phyloP scores from a whole-genome alignment of 306 rosid species.

The Inga oerstediana region DNA sequence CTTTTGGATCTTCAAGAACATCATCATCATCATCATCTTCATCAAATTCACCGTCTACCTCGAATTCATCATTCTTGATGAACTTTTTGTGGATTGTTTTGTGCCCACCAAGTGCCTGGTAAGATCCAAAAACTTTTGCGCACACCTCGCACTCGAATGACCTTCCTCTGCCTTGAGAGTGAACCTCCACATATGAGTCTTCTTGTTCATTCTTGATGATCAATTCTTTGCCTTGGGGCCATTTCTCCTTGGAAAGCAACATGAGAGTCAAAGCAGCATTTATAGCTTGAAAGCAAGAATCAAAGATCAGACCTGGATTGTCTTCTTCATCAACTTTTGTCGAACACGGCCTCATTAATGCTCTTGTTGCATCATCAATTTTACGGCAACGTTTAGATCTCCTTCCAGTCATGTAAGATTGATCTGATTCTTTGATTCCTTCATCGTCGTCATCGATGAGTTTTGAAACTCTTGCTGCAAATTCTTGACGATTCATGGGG shows the following conservation, averaged over 20 bases:
- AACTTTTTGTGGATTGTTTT: constrained; percentile 54
- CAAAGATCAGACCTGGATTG: constrained; percentile 23
- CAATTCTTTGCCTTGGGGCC: constrained; percentile 29
- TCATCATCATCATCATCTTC: neutral
- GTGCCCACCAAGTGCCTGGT: constrained; percentile 73
- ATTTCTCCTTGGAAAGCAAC: constrained; percentile 44
- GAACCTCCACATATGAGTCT: constrained; percentile 6
- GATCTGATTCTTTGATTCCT: constrained; percentile 23
- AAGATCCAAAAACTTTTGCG: constrained; percentile 42
- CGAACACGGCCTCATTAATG: neutral
- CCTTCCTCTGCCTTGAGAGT: neutral
- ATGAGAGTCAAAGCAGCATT: constrained; percentile 54
- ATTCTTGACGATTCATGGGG: constrained; percentile 22
- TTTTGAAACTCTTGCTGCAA: neutral
- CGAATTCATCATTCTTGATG: neutral
- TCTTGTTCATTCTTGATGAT: neutral
- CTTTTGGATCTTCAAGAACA: constrained; percentile 16
- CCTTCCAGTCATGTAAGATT: constrained; percentile 27
- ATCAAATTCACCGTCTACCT: neutral
- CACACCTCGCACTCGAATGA: constrained; percentile 54
- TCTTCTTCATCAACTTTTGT: neutral
- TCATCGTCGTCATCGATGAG: neutral
- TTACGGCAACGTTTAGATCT: constrained; percentile 52
- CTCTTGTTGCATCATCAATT: neutral
- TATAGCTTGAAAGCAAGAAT: constrained; percentile 18